Base-by-base conservation (phyloP, 202 grass and related monocot species). In the Digitaria exilis region DNA sequence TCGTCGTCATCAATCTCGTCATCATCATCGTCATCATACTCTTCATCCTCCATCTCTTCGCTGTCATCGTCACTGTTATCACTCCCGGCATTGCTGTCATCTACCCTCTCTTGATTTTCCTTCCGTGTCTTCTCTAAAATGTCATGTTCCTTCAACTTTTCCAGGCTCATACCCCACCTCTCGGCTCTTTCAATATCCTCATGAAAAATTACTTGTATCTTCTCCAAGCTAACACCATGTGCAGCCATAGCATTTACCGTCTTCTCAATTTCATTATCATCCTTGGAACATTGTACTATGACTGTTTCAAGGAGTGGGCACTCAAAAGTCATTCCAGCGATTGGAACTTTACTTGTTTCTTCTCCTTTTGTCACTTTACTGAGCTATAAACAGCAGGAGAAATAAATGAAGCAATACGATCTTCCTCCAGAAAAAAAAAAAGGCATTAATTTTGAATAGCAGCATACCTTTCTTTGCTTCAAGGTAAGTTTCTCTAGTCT, bases 401-500 rank as follows among this genome's bases (percentile, higher is more conserved):
- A 58, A 79, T 8, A 16, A 21, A 30, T 22, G 6, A 56, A 10
- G 52, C 22, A 55, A 57, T 18, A 62, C 25, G 50, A 55, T 10
- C 17, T 57, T 68, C 37, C 3, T 1, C 29, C 55, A 43, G 44
- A 29, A 42, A 31, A 2, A 32, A n/a, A 37, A 37, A 37, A 37
- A 37, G 35, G 35, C 11, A 65, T 17, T 31, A 8, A 50, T 7
- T 71, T 39, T 51, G 9, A 73, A 68, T 51, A 73, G 72, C 4
- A 49, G 15, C 9, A 7, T 90, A 83, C 84, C 84, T 31, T 49
- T 57, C 6, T 54, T 30, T 83, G n/a, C 49, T 35, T 54, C 7
- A 87, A 74, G 1, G 41, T 79, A 34, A 90, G 71, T 65, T 82
- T 60, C 31, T 87, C 79, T 42, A 83, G 84, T 48, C 41, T 87